These are phyloP conservation scores for Spatholobus suberectus DNA, from an alignment of 306 rosid genomes.

Conservation along the genomic window DNA sequence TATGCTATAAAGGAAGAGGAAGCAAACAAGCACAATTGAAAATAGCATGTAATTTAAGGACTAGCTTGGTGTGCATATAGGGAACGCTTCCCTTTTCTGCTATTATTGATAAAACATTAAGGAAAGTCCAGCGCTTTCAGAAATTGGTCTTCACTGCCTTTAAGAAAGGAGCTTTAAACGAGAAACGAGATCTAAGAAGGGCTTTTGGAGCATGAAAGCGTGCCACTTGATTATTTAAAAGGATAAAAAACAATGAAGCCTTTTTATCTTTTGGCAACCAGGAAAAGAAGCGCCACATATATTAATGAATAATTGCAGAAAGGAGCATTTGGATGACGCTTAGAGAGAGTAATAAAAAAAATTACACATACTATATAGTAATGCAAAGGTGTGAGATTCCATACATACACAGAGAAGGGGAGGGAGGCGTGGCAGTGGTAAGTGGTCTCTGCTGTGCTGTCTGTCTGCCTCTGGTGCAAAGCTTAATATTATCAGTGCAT, in stretches of 20 bases:
- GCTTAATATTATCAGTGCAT: neutral
- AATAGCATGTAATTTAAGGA: no score
- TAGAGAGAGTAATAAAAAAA: neutral
- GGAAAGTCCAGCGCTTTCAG: neutral
- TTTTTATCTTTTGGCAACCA: constrained; percentile 45
- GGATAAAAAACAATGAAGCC: constrained; percentile 42
- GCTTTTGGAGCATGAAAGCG: constrained; percentile 38
- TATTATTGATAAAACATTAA: constrained; percentile 16
- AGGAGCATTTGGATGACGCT: constrained; percentile 39
- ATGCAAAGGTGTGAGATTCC: constrained; percentile 55
- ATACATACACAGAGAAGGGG: neutral
- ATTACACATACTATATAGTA: neutral
- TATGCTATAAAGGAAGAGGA: neutral
- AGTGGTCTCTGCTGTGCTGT: constrained; percentile 19
- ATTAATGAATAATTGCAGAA: constrained; percentile 5
- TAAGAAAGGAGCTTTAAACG: constrained; percentile 56
- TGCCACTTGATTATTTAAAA: constrained; percentile 47
- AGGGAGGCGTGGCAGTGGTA: neutral
- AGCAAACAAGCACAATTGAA: neutral
- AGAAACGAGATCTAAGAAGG: constrained; percentile 34
- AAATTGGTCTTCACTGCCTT: constrained; percentile 40
- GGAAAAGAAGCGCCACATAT: constrained; percentile 10
- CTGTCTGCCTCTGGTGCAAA: constrained; percentile 16
- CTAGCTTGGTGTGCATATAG: neutral
- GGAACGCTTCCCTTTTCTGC: constrained; percentile 14